These are phyloP conservation scores for Trichocladium uniseriatum DNA, from an alignment of 495 filamentous ascomycete genomes.

Conservation along the genomic window DNA sequence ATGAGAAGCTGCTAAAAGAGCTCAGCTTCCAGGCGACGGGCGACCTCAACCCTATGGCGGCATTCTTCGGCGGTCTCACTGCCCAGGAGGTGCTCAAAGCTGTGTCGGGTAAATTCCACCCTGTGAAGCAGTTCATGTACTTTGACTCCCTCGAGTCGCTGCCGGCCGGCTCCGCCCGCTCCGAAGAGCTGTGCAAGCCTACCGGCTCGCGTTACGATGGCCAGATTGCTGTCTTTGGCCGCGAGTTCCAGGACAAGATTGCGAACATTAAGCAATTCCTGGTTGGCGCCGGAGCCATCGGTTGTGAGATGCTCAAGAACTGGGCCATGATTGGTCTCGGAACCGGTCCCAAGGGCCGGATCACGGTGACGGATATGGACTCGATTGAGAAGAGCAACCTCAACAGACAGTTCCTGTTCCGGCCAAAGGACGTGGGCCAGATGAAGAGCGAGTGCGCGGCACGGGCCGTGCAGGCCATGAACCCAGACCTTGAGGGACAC, in stretches of 20 bases:
- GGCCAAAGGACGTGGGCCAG: conserved; percentile 86
- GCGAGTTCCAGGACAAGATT: conserved; percentile 88
- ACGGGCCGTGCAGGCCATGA: conserved; percentile 83
- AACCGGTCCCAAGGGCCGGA: conserved; percentile 77
- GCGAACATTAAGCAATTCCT: conserved; percentile 83
- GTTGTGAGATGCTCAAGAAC: conserved; percentile 98
- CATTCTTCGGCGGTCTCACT: conserved; percentile 89
- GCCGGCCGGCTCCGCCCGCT: conserved; percentile 60
- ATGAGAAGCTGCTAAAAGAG: conserved; percentile 87
- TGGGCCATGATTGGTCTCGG: conserved; percentile 98
- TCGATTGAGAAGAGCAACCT: conserved; percentile 98
- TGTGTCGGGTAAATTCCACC: conserved; percentile 94
- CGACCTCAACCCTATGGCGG: conserved; percentile 83
- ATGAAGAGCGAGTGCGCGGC: conserved; percentile 97
- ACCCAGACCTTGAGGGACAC: conserved; percentile 78
- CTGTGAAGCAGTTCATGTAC: conserved; percentile 88
- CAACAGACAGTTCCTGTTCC: conserved; percentile 95
- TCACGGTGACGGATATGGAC: conserved; percentile 94
- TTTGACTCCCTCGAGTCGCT: conserved; percentile 96
- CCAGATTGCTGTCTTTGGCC: conserved; percentile 93
- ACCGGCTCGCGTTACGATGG: conserved; percentile 82
- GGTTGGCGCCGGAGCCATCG: conserved; percentile 94
- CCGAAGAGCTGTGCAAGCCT: conserved; percentile 81
- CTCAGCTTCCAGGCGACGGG: conserved; percentile 93
- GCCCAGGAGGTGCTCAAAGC: conserved; percentile 97